These are phyloP conservation scores for Quillaja saponaria DNA, from an alignment of 306 rosid genomes.

Conservation along the genomic window DNA sequence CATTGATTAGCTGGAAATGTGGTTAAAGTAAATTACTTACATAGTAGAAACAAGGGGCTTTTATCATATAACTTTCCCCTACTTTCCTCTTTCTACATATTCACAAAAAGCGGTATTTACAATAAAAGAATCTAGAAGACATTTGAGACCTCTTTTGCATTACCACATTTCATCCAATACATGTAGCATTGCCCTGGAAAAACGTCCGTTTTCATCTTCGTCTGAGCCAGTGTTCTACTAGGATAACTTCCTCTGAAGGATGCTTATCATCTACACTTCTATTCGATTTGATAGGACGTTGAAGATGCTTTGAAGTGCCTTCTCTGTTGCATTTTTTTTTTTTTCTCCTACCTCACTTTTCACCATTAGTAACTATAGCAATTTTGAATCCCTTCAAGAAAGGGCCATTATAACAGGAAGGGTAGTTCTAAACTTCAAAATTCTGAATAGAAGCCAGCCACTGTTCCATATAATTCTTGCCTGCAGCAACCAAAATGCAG, in stretches of 20 bases:
- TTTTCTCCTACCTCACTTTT: background rate
- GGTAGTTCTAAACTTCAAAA: conserved; percentile 39
- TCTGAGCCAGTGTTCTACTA: background rate
- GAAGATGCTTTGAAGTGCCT: background rate
- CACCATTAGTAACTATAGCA: conserved; percentile 10
- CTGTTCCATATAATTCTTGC: conserved; percentile 63
- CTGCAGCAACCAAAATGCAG: conserved; percentile 49
- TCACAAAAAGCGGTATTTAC: conserved; percentile 25
- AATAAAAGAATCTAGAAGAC: conserved; percentile 6
- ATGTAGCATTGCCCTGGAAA: background rate
- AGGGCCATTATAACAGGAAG: conserved; percentile 25
- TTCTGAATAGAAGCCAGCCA: conserved; percentile 70
- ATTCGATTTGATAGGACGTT: background rate
- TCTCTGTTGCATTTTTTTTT: background rate
- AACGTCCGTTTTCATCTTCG: background rate
- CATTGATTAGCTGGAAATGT: too few species aligned
- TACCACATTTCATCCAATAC: background rate
- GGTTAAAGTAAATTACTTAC: conserved; percentile 6
- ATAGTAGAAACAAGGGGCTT: background rate
- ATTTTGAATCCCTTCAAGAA: background rate
- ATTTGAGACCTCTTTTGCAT: background rate
- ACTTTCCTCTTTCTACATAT: conserved; percentile 25
- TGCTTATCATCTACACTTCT: conserved; percentile 6
- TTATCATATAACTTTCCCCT: conserved; percentile 15
- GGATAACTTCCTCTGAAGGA: background rate